phyloP scores from a whole-genome alignment of 768 basidiomycete genomes.

The Amanita thiersii region DNA sequence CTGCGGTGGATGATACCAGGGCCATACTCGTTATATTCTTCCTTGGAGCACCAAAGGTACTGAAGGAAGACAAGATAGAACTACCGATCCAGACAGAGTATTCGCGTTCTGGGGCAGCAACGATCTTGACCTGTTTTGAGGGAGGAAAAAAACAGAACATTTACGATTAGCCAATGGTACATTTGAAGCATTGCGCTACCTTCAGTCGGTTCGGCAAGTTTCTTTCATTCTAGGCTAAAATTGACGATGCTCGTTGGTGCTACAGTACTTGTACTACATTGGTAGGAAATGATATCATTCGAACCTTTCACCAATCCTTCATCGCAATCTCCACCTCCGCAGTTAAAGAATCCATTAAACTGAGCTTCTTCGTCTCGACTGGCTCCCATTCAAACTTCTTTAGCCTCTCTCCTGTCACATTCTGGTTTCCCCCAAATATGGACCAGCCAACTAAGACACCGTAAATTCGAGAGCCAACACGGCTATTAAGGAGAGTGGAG shows the following conservation, averaged over 20 bases:
- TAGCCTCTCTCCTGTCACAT: slow-evolving; percentile 24
- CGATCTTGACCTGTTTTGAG: slow-evolving; percentile 66
- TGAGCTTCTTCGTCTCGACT: slow-evolving; percentile 13
- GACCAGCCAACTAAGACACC: slow-evolving; percentile 29
- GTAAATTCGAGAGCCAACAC: neutral
- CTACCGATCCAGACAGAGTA: slow-evolving; percentile 96
- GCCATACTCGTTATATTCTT: slow-evolving; percentile 86
- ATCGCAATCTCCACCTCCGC: slow-evolving; percentile 17
- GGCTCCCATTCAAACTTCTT: slow-evolving; percentile 32
- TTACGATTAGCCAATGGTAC: neutral
- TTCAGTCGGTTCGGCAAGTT: no score
- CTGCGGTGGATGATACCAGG: slow-evolving; percentile 77
- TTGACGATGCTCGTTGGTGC: no score
- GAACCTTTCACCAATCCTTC: slow-evolving; percentile 10
- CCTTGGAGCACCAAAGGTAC: slow-evolving; percentile 91
- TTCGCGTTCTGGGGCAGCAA: slow-evolving; percentile 88
- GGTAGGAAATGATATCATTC: no score
- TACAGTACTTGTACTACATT: no score
- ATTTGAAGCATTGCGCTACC: no score
- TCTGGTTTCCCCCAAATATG: slow-evolving; percentile 28
- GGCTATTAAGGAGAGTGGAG: neutral
- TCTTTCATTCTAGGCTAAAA: no score
- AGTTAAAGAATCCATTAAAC: slow-evolving; percentile 15
- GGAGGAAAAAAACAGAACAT: slow-evolving; percentile 10
- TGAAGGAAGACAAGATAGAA: slow-evolving; percentile 79